These are phyloP conservation scores for Solanum ahanhuiri DNA, from an alignment of 257 asterid genomes.

Conservation along the genomic window DNA sequence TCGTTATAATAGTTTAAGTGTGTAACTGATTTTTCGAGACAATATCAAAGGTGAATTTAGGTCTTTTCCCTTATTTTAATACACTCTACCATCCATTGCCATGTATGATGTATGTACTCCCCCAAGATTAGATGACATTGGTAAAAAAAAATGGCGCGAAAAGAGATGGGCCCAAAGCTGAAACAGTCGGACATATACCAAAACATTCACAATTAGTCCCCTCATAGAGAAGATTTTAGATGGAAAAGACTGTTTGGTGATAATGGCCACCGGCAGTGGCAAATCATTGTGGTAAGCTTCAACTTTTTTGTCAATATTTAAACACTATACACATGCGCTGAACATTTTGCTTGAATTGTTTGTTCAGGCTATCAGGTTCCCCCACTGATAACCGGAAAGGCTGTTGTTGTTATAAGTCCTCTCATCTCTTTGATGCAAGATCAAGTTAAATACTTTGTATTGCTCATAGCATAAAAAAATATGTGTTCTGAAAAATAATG, in stretches of 20 bases:
- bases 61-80: too few relatives aligned
- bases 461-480: neutral
- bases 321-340: neutral
- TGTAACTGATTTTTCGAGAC: too few relatives aligned
- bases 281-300: conserved; percentile 66
- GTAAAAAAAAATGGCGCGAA: neutral
- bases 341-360: neutral
- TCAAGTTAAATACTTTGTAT: conserved; percentile 35
- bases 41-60: too few relatives aligned
- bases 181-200: neutral
- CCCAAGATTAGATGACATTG: too few relatives aligned
- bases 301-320: neutral
- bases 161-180: neutral
- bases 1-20: too few relatives aligned
- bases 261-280: conserved; percentile 97
- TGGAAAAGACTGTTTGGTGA: conserved; percentile 75
- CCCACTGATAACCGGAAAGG: conserved; percentile 60
- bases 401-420: conserved; percentile 75
- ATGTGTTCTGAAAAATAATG: neutral
- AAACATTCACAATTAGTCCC: neutral
- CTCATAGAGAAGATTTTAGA: conserved; percentile 47
- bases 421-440: conserved; percentile 95
- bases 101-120: too few relatives aligned
- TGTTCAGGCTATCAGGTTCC: conserved; percentile 80
- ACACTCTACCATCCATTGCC: too few relatives aligned